phyloP scores from a whole-genome alignment of 2,329 filamentous ascomycete genomes.

The Monascus ruber region DNA sequence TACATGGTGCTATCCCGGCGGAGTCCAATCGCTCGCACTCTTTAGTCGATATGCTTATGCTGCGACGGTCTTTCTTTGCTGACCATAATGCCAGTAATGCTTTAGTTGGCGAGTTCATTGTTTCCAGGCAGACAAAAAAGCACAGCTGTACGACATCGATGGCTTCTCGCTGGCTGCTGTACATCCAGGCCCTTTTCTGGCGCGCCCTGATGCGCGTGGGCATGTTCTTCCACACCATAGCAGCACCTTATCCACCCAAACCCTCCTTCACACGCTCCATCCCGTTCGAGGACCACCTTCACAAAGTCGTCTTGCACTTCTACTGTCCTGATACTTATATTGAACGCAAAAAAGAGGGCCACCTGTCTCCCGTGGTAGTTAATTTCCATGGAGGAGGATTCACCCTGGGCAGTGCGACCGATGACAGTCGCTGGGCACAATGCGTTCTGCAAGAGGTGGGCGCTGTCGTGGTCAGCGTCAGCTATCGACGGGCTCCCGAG shows the following conservation, averaged over 20 bases:
- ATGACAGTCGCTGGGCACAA: slow-evolving; percentile 50
- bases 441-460: slow-evolving; percentile 44
- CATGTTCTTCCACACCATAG: slow-evolving; percentile 55
- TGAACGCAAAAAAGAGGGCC: slow-evolving; percentile 21
- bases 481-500: slow-evolving; percentile 51
- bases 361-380: slow-evolving; percentile 46
- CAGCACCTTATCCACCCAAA: slow-evolving; percentile 48
- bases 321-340: slow-evolving; percentile 43
- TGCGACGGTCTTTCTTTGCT: background rate
- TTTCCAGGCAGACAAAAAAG: slow-evolving; percentile 1
- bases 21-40: no score
- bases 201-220: slow-evolving; percentile 56
- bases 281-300: slow-evolving; percentile 36
- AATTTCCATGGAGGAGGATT: slow-evolving; percentile 57
- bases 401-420: slow-evolving; percentile 46
- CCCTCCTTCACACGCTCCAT: slow-evolving; percentile 50
- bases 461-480: slow-evolving; percentile 50
- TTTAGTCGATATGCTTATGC: no score
- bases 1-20: no score
- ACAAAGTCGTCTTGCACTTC: slow-evolving; percentile 45
- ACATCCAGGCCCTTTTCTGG: slow-evolving; percentile 54
- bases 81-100: background rate
- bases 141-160: slow-evolving; percentile 13
- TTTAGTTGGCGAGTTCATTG: no score
- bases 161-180: slow-evolving; percentile 47